phyloP scores from a whole-genome alignment of 345 rosid genomes.

The Murraya paniculata region DNA sequence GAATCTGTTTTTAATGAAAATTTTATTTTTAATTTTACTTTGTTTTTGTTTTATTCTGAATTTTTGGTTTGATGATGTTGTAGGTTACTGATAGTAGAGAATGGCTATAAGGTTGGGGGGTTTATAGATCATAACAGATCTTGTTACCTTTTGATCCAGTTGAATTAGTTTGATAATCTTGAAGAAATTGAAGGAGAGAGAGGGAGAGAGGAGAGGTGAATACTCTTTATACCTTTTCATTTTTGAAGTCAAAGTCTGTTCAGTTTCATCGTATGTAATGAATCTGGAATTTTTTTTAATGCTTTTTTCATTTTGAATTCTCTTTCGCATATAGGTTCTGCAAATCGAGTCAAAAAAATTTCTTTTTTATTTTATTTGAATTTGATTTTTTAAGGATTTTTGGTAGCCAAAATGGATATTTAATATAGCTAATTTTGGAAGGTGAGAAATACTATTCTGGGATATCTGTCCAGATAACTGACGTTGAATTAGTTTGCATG shows the following conservation, averaged over 20 bases:
- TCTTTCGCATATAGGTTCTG: slow-evolving; percentile 18
- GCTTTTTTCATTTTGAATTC: slow-evolving; percentile 12
- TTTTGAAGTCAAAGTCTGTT: slow-evolving; percentile 17
- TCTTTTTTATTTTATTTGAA: not conserved
- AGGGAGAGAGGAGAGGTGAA: slow-evolving; percentile 14
- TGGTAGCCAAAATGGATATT: not conserved
- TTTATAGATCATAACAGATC: slow-evolving; percentile 41
- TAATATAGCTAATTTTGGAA: not conserved
- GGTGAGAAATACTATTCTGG: not conserved
- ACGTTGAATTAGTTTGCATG: not conserved
- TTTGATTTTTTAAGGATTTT: no score
- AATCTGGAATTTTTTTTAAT: slow-evolving; percentile 4
- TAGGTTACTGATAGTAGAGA: slow-evolving; percentile 22
- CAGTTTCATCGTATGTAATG: slow-evolving; percentile 5
- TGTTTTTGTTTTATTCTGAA: not conserved
- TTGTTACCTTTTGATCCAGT: slow-evolving; percentile 29
- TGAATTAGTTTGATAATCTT: slow-evolving; percentile 22
- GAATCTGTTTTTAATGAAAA: not conserved
- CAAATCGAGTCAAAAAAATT: slow-evolving; percentile 3
- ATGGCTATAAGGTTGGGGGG: slow-evolving; percentile 19
- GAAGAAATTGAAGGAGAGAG: slow-evolving; percentile 13
- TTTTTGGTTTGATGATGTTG: slow-evolving; percentile 14
- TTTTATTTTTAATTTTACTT: not conserved
- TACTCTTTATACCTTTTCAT: slow-evolving; percentile 7
- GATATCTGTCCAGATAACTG: slow-evolving; percentile 2